Conservation (phyloP, 108 stramenopile species). For the Conticribra guillardii region DNA sequence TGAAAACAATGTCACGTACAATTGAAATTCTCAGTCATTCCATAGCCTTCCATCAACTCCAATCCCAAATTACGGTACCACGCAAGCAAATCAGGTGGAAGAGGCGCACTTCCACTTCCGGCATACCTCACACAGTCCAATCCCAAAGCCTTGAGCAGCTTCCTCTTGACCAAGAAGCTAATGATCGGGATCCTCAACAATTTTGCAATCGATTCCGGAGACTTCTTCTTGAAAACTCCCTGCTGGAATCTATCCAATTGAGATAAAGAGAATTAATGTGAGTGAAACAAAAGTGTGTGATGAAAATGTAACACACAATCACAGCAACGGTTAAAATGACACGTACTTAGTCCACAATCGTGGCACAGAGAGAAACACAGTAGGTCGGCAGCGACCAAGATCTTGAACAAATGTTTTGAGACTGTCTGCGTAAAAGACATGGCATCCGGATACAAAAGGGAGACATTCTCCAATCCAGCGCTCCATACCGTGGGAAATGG, state of each 20-base stretch:
- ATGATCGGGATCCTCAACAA: conserved; percentile 70
- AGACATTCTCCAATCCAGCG: conserved; percentile 81
- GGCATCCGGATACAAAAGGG: conserved; percentile 54
- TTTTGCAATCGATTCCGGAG: conserved; percentile 59
- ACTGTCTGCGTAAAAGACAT: conserved; percentile 72
- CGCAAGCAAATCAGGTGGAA: conserved; percentile 59
- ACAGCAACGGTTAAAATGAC: no score
- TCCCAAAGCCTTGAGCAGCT: conserved; percentile 78
- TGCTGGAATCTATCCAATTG: no score
- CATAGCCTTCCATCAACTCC: conserved; percentile 80
- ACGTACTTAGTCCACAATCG: conserved; percentile 88
- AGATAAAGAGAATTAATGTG: no score
- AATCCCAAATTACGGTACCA: conserved; percentile 77
- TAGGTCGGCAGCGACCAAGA: conserved; percentile 71
- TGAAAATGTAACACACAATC: no score
- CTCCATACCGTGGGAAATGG: conserved; percentile 85
- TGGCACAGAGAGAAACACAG: conserved; percentile 77
- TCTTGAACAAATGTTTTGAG: conserved; percentile 74
- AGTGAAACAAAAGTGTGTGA: no score
- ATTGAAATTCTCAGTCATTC: conserved; percentile 90
- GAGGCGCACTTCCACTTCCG: conserved; percentile 75
- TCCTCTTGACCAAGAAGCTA: conserved; percentile 62
- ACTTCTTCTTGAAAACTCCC: conserved; percentile 76
- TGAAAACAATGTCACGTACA: conserved; percentile 43
- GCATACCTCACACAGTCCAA: conserved; percentile 68